Percentiles rank a stretch among this genome's conserved stretches.
Conservation (phyloP, 2,329 filamentous ascomycete genomes). For the Dichotomopilus funicola region DNA sequence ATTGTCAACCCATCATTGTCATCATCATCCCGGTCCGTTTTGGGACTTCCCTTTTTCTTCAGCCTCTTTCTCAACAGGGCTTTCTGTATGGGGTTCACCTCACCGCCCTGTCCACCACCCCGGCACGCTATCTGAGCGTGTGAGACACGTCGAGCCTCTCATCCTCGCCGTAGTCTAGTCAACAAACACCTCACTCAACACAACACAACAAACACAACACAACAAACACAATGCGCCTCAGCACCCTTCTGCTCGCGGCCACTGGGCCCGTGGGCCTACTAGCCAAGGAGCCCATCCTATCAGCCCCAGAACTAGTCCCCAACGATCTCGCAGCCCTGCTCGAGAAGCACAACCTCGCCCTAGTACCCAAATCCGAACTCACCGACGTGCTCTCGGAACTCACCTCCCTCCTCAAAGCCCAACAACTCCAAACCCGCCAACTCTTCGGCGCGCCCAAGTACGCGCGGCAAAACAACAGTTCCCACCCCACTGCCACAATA, state of each 20-base stretch:
- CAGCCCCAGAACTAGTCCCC: not conserved
- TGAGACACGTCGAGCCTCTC: no score
- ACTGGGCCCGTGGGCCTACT: slow-evolving; percentile 4
- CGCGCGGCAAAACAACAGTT: slow-evolving; percentile 17
- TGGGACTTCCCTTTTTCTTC: no score
- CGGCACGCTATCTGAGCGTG: no score
- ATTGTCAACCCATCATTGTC: no score
- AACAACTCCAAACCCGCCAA: slow-evolving; percentile 23
- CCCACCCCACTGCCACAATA: slow-evolving; percentile 5
- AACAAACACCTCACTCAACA: not conserved
- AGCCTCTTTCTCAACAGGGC: no score
- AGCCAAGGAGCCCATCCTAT: not conserved
- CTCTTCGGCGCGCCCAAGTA: slow-evolving; percentile 22
- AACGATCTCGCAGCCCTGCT: slow-evolving; percentile 33
- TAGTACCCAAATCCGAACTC: slow-evolving; percentile 40
- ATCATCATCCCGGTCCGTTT: no score
- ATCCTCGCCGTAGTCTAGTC: not conserved
- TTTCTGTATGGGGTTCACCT: no score
- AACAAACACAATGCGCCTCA: slow-evolving; percentile 2
- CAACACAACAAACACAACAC: not conserved
- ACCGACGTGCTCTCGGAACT: slow-evolving; percentile 40
- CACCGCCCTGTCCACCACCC: no score
- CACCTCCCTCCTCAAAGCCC: slow-evolving; percentile 34
- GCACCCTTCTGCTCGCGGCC: slow-evolving; percentile 4
- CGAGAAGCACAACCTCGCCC: slow-evolving; percentile 38